phyloP scores from a whole-genome alignment of 2,329 filamentous ascomycete species.

The Fusarium tanahbumbuense region DNA sequence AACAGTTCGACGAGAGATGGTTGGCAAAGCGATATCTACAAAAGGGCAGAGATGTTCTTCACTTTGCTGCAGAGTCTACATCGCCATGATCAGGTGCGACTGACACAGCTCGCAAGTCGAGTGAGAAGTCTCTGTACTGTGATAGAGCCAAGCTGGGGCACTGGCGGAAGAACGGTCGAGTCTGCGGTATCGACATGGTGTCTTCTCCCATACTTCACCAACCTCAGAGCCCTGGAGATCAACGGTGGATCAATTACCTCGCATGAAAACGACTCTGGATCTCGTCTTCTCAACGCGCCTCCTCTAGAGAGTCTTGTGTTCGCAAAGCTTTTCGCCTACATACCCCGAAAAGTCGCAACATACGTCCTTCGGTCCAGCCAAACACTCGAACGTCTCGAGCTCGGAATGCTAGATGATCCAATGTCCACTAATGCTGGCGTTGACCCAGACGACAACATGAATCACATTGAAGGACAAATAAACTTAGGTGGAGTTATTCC shows the following conservation, averaged over 20 bases:
- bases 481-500: constrained; percentile 1
- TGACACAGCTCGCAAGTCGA: background rate
- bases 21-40: background rate
- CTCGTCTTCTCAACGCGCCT: background rate
- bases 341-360: constrained; percentile 1
- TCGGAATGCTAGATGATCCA: constrained; percentile 29
- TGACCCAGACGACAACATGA: background rate
- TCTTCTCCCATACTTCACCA: constrained; percentile 25
- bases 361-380: constrained; percentile 15
- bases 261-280: rapidly evolving
- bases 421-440: background rate
- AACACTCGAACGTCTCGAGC: constrained; percentile 21
- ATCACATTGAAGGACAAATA: background rate
- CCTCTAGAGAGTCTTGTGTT: constrained; percentile 4
- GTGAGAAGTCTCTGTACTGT: constrained; percentile 27
- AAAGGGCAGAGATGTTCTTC: constrained; percentile 4
- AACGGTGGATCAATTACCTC: background rate
- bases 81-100: background rate
- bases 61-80: background rate
- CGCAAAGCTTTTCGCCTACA: constrained; percentile 27
- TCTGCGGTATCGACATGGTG: background rate
- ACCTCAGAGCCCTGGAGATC: constrained; percentile 26
- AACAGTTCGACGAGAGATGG: background rate
- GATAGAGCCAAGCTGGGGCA: constrained; percentile 1
- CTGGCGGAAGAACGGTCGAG: rapidly evolving